These are phyloP conservation scores for Plantago major DNA, from an alignment of 257 asterid genomes.

Conservation along the genomic window DNA sequence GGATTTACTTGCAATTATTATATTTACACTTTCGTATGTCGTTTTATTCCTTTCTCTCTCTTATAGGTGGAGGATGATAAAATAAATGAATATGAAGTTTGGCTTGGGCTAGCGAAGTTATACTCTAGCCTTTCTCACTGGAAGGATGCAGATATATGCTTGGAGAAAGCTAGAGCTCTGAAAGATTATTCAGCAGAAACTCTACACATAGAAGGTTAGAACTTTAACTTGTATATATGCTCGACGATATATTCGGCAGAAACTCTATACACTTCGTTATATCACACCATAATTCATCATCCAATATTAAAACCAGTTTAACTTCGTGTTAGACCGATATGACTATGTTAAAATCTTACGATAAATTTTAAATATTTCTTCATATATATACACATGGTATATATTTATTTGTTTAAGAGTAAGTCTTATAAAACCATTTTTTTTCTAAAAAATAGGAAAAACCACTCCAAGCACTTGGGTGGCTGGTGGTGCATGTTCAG, in stretches of 20 bases:
- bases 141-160: slow-evolving; percentile 92
- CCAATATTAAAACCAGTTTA: too few species aligned
- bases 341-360: too few species aligned
- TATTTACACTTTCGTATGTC: slow-evolving; percentile 3
- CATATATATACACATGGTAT: too few species aligned
- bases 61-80: slow-evolving; percentile 65
- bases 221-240: neutral
- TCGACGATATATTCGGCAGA: too few species aligned
- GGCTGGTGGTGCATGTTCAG: too few species aligned
- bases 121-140: slow-evolving; percentile 88
- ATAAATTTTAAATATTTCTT: too few species aligned
- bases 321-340: too few species aligned
- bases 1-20: slow-evolving; percentile 10
- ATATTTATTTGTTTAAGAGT: slow-evolving; percentile 4
- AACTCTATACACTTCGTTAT: too few species aligned
- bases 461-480: too few species aligned
- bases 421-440: neutral
- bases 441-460: neutral
- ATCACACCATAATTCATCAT: too few species aligned
- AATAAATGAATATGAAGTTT: slow-evolving; percentile 81
- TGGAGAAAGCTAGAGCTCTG: slow-evolving; percentile 73
- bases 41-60: slow-evolving; percentile 15
- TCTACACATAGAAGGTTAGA: slow-evolving; percentile 79
- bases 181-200: slow-evolving; percentile 77
- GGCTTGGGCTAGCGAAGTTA: slow-evolving; percentile 91